Evolutionary conservation across 2,329 filamentous ascomycete genomes (phyloP), one percentile per base, ranked within the genome.

Genomic region (Tolypocladium endophyticum): DNA sequence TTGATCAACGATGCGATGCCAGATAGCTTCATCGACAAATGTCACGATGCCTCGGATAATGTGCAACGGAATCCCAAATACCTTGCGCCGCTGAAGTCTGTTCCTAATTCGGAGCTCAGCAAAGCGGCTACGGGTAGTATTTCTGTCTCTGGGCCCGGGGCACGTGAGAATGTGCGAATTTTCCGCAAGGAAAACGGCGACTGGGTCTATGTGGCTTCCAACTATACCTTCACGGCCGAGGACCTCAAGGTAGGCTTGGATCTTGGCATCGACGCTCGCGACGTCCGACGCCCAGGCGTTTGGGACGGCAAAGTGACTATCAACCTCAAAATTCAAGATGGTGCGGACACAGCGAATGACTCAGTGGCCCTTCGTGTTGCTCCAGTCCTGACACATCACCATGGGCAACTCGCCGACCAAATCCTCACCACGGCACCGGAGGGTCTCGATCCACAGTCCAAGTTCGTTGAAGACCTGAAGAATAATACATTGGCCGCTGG

Each of bases 351-450:
- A 16, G 58, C 60, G 1, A 64, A 61, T 0, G 72, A 73, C 56
- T 61, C 53, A 0, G 72, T 76, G 4, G 64, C 63, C 4, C 61
- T 77, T 4, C 71, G 69, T 4, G 67, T 75, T 11, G 74, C 75
- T 0, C 74, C 75, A 0, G 66, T 77, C 2, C 63, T 77, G 14
- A 69, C 67, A 3, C 74, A 77, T 43, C 72, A 76, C 59, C 73
- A 74, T 56, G 58, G 69, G 7, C 72, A 77, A 60, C 43, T 33
- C 6, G 66, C 67, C 0, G 57, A 70, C 11, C 60, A 65, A 4
- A 59, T 75, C 1, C 54, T 76, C 28, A 66, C 65, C 14, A 64
- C 61, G 18, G 56, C 47, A 2, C 60, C 57, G 23, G 59, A 58
- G 7, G 53, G 54, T 5, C 57, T 58, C 9, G 18, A 55, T 2